phyloP scores from a whole-genome alignment of 176 grass and related monocot species.

The Chrysopogon serrulatus region DNA sequence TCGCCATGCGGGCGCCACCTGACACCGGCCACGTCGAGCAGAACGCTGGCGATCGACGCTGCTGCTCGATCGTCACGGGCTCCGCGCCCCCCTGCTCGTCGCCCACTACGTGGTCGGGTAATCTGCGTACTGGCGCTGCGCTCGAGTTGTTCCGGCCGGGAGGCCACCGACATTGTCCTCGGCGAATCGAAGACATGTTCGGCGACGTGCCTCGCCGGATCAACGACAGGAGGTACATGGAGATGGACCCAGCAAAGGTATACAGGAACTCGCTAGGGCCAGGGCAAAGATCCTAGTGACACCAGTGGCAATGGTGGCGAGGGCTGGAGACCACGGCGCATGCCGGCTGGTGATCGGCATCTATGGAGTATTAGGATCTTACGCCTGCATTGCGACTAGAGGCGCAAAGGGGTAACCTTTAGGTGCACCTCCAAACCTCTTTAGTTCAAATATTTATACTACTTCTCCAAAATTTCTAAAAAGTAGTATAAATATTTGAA shows the following conservation, averaged over 20 bases:
- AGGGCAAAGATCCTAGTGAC: conserved; percentile 31
- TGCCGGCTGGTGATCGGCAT: conserved; percentile 30
- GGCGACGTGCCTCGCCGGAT: background rate
- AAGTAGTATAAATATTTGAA: too few relatives aligned
- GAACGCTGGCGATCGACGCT: conserved; percentile 31
- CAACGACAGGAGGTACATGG: background rate
- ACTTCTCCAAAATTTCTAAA: too few relatives aligned
- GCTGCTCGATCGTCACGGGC: conserved; percentile 17
- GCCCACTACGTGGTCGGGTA: background rate
- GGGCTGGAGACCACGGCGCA: conserved; percentile 19
- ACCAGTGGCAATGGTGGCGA: conserved; percentile 44
- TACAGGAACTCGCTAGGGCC: conserved; percentile 22
- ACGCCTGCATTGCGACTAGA: too few relatives aligned
- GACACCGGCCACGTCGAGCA: background rate
- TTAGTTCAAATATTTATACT: too few relatives aligned
- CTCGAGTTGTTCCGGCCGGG: conserved; percentile 44
- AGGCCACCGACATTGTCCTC: conserved; percentile 18
- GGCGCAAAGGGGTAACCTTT: too few relatives aligned
- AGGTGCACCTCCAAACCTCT: too few relatives aligned
- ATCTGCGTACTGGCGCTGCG: conserved; percentile 7
- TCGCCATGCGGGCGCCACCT: background rate
- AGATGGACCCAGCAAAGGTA: background rate
- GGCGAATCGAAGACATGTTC: conserved; percentile 15
- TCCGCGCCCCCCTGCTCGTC: conserved; percentile 24
- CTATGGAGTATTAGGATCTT: too few relatives aligned